Evolutionary conservation across 768 basidiomycete species (phyloP).

Genomic region (Krasilnikovozyma curviuscula): DNA sequence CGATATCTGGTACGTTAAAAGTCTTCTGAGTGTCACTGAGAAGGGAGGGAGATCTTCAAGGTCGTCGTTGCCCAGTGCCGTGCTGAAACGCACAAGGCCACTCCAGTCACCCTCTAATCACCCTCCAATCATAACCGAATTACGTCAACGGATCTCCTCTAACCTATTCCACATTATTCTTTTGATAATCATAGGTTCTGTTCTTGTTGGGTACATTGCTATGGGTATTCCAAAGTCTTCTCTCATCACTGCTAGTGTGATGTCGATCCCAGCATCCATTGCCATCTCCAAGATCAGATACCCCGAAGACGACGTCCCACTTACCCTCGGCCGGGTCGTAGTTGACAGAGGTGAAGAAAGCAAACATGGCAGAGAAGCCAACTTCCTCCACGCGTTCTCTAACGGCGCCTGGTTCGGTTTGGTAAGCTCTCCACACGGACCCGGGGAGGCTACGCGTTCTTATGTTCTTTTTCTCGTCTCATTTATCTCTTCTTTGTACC

Average conservation of each 20-base stretch:
- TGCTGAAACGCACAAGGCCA: too few relatives aligned
- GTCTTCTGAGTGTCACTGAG: too few relatives aligned
- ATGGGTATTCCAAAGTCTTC: slow-evolving; percentile 33
- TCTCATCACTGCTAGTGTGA: slow-evolving; percentile 59
- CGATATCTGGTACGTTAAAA: too few relatives aligned
- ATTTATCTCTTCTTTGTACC: too few relatives aligned
- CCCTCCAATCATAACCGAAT: not conserved
- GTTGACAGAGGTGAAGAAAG: slow-evolving; percentile 54
- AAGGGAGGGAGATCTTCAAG: too few relatives aligned
- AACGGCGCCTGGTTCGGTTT: slow-evolving; percentile 69
- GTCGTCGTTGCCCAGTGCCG: too few relatives aligned
- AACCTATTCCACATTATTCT: not conserved
- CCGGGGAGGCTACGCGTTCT: too few relatives aligned
- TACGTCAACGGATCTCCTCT: slow-evolving; percentile 7
- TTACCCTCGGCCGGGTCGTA: slow-evolving; percentile 61
- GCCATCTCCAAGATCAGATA: slow-evolving; percentile 72
- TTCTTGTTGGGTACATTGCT: slow-evolving; percentile 61
- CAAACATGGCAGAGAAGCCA: slow-evolving; percentile 42
- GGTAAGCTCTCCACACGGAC: too few relatives aligned
- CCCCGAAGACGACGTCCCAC: slow-evolving; percentile 67
- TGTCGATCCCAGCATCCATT: slow-evolving; percentile 89
- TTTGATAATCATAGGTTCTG: slow-evolving; percentile 73
- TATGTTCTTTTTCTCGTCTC: too few relatives aligned
- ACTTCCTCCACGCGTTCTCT: slow-evolving; percentile 75
- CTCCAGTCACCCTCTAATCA: too few relatives aligned